A percentile compares a stretch with the other conserved stretches of the same genome.
These are phyloP conservation scores for Acanthamoeba polyphaga DNA, from an alignment of 208 protist species.

Conservation along the genomic window DNA sequence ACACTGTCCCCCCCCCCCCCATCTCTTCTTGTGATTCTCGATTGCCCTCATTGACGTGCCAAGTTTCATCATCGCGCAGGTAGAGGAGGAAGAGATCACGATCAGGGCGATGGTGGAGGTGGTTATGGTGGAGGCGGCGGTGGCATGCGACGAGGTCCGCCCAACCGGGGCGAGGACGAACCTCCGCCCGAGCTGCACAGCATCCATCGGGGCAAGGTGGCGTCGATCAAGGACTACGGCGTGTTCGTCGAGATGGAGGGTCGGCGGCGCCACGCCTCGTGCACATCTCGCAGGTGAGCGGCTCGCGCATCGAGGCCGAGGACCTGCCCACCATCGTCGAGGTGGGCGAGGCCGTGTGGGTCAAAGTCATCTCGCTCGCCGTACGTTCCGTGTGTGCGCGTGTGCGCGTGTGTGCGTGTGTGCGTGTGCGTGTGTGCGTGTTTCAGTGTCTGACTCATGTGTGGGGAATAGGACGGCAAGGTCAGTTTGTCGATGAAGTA, in stretches of 20 bases:
- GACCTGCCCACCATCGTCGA: constrained; percentile 75
- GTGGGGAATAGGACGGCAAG: constrained; percentile 31
- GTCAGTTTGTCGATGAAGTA: constrained; percentile 73
- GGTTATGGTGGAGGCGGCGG: neutral
- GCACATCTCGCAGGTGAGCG: constrained; percentile 80
- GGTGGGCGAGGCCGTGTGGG: constrained; percentile 77
- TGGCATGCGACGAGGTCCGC: neutral
- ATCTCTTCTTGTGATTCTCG: neutral
- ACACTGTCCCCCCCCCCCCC: neutral
- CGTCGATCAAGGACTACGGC: constrained; percentile 74
- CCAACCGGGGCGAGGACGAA: constrained; percentile 3
- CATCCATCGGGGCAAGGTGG: constrained; percentile 69
- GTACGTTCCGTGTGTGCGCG: constrained; percentile 20
- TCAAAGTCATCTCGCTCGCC: constrained; percentile 69
- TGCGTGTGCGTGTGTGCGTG: too few relatives aligned
- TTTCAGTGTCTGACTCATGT: neutral
- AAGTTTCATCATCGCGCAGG: neutral
- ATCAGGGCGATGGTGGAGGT: neutral
- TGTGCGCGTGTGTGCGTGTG: neutral
- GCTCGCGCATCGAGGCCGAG: constrained; percentile 69
- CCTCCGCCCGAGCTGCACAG: constrained; percentile 58
- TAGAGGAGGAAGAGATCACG: neutral
- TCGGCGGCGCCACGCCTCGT: constrained; percentile 66
- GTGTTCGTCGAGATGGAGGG: constrained; percentile 73
- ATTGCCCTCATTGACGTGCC: neutral